phyloP scores from a whole-genome alignment of 1,284 basidiomycete genomes.

The Ustilago bromivora region DNA sequence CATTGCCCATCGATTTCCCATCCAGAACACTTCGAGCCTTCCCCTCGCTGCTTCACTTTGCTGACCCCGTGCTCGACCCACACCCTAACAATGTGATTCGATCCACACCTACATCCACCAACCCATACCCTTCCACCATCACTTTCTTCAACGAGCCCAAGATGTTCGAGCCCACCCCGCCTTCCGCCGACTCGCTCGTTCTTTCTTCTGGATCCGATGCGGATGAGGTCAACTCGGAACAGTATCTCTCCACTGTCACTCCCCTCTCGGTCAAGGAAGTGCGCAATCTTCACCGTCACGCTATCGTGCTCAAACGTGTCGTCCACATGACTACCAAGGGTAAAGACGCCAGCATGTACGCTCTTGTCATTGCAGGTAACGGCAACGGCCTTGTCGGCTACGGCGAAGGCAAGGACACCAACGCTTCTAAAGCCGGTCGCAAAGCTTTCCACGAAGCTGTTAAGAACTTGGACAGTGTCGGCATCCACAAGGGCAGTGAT shows the following conservation, averaged over 20 bases:
- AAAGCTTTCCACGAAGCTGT: constrained; percentile 82
- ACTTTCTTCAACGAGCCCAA: constrained; percentile 63
- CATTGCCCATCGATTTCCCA: constrained; percentile 55
- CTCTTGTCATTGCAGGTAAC: constrained; percentile 82
- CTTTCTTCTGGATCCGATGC: constrained; percentile 53
- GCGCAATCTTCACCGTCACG: constrained; percentile 62
- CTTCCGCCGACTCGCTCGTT: constrained; percentile 54
- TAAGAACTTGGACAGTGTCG: constrained; percentile 88
- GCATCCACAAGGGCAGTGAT: constrained; percentile 58
- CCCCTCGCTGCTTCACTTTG: constrained; percentile 62
- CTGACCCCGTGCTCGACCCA: constrained; percentile 67
- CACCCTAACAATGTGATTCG: constrained; percentile 53
- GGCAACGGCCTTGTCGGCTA: constrained; percentile 89
- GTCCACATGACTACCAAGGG: constrained; percentile 88
- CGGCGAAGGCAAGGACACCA: constrained; percentile 86
- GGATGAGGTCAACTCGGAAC: constrained; percentile 60
- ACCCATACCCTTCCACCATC: constrained; percentile 47
- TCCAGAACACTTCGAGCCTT: constrained; percentile 49
- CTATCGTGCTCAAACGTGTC: constrained; percentile 72
- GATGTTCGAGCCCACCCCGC: constrained; percentile 55
- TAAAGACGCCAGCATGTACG: constrained; percentile 78
- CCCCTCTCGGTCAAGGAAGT: constrained; percentile 64
- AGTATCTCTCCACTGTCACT: constrained; percentile 63
- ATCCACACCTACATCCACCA: constrained; percentile 35
- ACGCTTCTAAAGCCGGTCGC: constrained; percentile 74